These are phyloP conservation scores for Russula vinacea DNA, from an alignment of 768 basidiomycete genomes.

Conservation along the genomic window DNA sequence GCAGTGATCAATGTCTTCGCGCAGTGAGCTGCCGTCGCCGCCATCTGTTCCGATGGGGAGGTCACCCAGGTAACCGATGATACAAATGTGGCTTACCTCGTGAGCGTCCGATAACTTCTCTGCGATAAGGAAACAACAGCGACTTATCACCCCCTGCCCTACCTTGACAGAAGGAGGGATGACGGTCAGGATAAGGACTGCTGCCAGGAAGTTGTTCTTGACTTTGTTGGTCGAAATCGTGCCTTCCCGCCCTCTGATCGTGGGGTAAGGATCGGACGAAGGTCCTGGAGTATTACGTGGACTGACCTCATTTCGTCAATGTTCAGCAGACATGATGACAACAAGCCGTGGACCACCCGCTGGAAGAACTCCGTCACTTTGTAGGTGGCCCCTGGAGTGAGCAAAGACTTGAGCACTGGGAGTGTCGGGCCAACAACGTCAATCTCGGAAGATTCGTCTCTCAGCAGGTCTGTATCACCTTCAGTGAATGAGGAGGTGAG, in stretches of 20 bases:
- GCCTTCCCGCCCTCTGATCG: constrained; percentile 72
- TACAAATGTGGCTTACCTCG: constrained; percentile 49
- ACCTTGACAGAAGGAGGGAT: constrained; percentile 64
- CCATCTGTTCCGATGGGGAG: constrained; percentile 47
- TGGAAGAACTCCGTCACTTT: constrained; percentile 53
- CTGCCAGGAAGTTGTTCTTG: constrained; percentile 85
- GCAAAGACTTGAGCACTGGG: constrained; percentile 70
- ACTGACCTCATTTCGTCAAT: constrained; percentile 89
- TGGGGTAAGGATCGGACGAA: constrained; percentile 4
- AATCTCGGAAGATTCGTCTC: constrained; percentile 76
- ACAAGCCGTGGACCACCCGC: constrained; percentile 66
- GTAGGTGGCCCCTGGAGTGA: constrained; percentile 51
- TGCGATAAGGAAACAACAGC: constrained; percentile 77
- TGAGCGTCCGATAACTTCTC: constrained; percentile 69
- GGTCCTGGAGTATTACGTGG: constrained; percentile 8
- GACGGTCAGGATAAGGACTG: constrained; percentile 80
- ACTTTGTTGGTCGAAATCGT: constrained; percentile 73
- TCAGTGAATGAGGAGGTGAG: constrained; percentile 17
- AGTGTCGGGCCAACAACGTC: constrained; percentile 81
- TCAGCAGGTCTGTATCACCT: constrained; percentile 60
- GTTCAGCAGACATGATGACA: constrained; percentile 83
- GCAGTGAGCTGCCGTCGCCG: constrained; percentile 87
- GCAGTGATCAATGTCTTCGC: constrained; percentile 78
- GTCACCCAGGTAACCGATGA: neutral
- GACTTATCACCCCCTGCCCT: constrained; percentile 74